A percentile compares a stretch with the other conserved stretches of the same genome.
Evolutionary conservation across 148 eudicot species (phyloP).

Genomic region (Amaranthus cruentus): DNA sequence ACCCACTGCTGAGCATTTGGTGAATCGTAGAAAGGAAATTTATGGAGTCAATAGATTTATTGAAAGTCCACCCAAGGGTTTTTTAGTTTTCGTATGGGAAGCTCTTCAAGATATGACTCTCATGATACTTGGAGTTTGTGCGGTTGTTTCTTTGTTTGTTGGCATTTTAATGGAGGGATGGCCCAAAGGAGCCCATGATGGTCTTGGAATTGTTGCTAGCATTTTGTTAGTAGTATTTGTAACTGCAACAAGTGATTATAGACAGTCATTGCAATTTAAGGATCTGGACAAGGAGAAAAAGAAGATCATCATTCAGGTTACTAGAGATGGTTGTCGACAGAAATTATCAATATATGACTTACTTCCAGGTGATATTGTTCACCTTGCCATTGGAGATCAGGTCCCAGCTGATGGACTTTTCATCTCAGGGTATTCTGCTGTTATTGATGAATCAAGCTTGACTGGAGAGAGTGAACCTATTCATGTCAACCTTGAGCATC

Average conservation of each 20-base stretch:
- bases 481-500: slow-evolving; percentile 43
- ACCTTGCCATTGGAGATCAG: slow-evolving; percentile 78
- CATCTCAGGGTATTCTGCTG: slow-evolving; percentile 61
- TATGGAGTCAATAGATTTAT: slow-evolving; percentile 71
- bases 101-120: slow-evolving; percentile 83
- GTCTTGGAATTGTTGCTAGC: slow-evolving; percentile 83
- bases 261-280: slow-evolving; percentile 77
- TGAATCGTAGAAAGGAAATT: slow-evolving; percentile 47
- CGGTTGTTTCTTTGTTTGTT: slow-evolving; percentile 63
- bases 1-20: slow-evolving; percentile 41
- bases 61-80: slow-evolving; percentile 60
- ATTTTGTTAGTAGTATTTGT: slow-evolving; percentile 76
- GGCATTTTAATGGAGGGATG: slow-evolving; percentile 76
- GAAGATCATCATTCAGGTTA: slow-evolving; percentile 69
- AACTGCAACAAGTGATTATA: slow-evolving; percentile 82
- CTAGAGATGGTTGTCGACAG: slow-evolving; percentile 67
- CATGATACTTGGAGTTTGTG: slow-evolving; percentile 80
- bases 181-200: slow-evolving; percentile 92
- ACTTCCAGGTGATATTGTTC: slow-evolving; percentile 75
- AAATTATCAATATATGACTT: slow-evolving; percentile 72
- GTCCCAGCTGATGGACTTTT: slow-evolving; percentile 88
- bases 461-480: slow-evolving; percentile 86
- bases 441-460: slow-evolving; percentile 74
- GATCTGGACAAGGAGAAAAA: slow-evolving; percentile 84
- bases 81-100: slow-evolving; percentile 83